Conservation (phyloP, 2,329 filamentous ascomycete species). For the Microdochium bolleyi region DNA sequence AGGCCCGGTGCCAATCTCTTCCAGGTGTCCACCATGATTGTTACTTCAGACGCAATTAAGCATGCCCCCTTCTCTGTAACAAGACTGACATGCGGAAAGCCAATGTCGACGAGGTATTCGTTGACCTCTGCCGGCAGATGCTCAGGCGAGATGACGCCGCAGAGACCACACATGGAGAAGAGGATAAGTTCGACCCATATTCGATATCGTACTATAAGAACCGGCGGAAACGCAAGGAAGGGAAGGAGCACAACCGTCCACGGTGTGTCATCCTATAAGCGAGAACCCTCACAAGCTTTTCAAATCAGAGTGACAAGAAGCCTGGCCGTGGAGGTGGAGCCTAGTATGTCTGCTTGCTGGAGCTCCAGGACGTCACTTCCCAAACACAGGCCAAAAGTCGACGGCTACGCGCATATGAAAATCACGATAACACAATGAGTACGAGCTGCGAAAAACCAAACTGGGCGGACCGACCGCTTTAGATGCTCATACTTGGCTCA, state of each 20-base stretch:
- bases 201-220: slow-evolving; percentile 22
- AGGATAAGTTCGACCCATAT: slow-evolving; percentile 31
- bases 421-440: not conserved
- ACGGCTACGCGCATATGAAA: not conserved
- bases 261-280: slow-evolving; percentile 32
- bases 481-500: too few relatives aligned
- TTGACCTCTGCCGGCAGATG: slow-evolving; percentile 78
- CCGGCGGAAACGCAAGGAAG: slow-evolving; percentile 18
- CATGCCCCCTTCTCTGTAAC: not conserved
- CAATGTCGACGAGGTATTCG: slow-evolving; percentile 86
- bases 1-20: not conserved
- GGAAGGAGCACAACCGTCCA: slow-evolving; percentile 21
- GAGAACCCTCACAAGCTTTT: not conserved
- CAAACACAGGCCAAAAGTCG: not conserved
- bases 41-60: not conserved
- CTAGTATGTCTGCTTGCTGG: not conserved
- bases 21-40: too few relatives aligned
- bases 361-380: too few relatives aligned
- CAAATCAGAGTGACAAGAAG: not conserved
- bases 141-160: slow-evolving; percentile 60
- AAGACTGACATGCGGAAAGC: slow-evolving; percentile 27
- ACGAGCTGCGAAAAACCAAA: not conserved
- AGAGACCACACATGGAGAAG: slow-evolving; percentile 27
- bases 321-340: not conserved
- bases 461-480: not conserved